Percentiles rank a stretch among this genome's conserved stretches.
These are phyloP conservation scores for Auriscalpium orientale DNA, from an alignment of 768 basidiomycete genomes.

Conservation along the genomic window DNA sequence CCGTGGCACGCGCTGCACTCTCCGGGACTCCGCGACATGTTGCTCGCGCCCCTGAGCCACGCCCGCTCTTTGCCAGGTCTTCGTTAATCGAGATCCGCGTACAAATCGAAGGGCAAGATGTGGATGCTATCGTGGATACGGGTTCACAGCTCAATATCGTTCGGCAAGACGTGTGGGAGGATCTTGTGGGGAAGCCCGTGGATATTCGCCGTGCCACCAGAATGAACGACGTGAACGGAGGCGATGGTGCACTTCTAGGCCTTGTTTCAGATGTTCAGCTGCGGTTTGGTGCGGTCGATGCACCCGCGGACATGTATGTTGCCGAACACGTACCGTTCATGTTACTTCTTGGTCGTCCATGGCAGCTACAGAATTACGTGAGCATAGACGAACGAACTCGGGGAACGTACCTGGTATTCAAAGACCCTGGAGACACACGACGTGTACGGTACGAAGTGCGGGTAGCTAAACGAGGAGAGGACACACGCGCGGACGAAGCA, in stretches of 20 bases:
- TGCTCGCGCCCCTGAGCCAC: too few relatives aligned
- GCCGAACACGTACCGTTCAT: conserved; percentile 14
- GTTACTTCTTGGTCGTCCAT: conserved; percentile 17
- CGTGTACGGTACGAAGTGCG: neutral
- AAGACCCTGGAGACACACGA: neutral
- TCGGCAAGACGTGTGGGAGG: neutral
- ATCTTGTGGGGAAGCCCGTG: neutral
- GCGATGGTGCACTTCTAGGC: conserved; percentile 15
- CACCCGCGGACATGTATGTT: conserved; percentile 17
- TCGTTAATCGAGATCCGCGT: neutral
- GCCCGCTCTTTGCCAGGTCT: too few relatives aligned
- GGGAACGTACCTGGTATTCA: conserved; percentile 12
- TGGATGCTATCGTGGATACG: neutral
- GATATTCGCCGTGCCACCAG: neutral
- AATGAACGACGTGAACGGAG: conserved; percentile 25
- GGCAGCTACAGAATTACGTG: conserved; percentile 18
- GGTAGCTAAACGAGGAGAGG: too few relatives aligned
- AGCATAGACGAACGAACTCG: conserved; percentile 16
- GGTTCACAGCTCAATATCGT: neutral
- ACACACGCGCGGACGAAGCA: too few relatives aligned
- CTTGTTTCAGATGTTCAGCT: conserved; percentile 17
- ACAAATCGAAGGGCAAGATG: neutral
- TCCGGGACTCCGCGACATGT: too few relatives aligned
- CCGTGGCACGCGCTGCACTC: too few relatives aligned
- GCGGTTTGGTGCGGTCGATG: conserved; percentile 16